These are phyloP conservation scores for Salvia splendens DNA, from an alignment of 257 asterid genomes.

Conservation along the genomic window DNA sequence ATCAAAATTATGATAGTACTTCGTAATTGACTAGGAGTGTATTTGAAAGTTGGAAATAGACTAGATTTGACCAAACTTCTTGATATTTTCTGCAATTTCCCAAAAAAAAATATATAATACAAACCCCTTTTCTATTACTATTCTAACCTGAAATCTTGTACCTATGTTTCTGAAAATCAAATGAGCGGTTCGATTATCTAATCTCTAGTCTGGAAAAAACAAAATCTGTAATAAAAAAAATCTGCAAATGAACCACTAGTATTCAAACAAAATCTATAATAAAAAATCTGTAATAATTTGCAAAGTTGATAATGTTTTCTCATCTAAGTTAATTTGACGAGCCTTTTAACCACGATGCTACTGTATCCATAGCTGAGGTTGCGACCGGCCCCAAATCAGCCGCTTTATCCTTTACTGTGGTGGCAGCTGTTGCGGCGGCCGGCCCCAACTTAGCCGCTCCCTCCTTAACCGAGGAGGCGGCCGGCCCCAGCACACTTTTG, in stretches of 20 bases:
- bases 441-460: neutral
- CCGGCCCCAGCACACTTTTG: neutral
- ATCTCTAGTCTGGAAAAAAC: neutral
- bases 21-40: too few species aligned
- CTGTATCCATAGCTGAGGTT: too few species aligned
- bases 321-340: neutral
- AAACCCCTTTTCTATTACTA: too few species aligned
- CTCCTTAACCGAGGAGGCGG: neutral
- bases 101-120: too few species aligned
- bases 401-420: too few species aligned
- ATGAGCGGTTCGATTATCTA: neutral
- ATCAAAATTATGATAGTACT: too few species aligned
- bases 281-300: too few species aligned
- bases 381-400: neutral
- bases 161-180: neutral
- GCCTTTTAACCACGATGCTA: neutral
- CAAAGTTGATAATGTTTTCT: neutral
- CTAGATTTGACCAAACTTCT: too few species aligned
- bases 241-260: neutral
- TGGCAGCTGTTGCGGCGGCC: too few species aligned
- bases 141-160: neutral
- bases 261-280: too few species aligned
- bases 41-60: too few species aligned
- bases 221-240: neutral
- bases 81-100: too few species aligned